phyloP scores from a whole-genome alignment of 1,284 basidiomycete species.

The Vanrija pseudolonga region DNA sequence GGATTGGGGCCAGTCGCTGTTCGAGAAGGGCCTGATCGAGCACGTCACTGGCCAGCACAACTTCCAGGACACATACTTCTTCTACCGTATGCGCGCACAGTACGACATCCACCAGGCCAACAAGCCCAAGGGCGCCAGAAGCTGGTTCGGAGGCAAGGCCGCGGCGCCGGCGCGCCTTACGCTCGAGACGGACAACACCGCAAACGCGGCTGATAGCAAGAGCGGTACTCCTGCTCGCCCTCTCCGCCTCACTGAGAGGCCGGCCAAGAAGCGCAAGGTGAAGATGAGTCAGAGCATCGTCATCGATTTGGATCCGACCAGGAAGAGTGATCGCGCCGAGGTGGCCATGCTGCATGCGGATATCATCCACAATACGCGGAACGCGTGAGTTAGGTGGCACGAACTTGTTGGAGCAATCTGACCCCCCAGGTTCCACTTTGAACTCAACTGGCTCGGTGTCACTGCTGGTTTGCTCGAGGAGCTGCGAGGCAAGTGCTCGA shows the following conservation, averaged over 20 bases:
- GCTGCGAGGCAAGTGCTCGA: conserved; percentile 75
- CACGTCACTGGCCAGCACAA: conserved; percentile 72
- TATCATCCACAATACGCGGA: conserved; percentile 83
- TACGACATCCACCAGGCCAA: conserved; percentile 48
- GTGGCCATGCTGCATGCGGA: conserved; percentile 84
- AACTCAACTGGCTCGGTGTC: conserved; percentile 95
- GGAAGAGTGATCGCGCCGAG: conserved; percentile 80
- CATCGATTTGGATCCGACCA: conserved; percentile 77
- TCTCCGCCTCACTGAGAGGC: conserved; percentile 14
- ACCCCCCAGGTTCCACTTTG: conserved; percentile 69
- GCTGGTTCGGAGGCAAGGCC: conserved; percentile 33
- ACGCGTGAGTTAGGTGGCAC: conserved; percentile 53
- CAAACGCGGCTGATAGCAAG: conserved; percentile 17
- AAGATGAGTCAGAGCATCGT: conserved; percentile 76
- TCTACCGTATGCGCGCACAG: conserved; percentile 75
- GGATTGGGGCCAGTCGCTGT: conserved; percentile 71
- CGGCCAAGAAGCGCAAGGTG: conserved; percentile 62
- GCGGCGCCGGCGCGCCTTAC: neutral
- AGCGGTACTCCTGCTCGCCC: neutral
- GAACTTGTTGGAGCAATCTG: neutral
- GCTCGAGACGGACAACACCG: neutral
- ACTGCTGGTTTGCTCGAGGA: conserved; percentile 96
- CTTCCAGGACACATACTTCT: conserved; percentile 78
- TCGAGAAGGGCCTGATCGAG: conserved; percentile 73
- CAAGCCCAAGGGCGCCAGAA: conserved; percentile 22